These are phyloP conservation scores for Drechslera avenae DNA, from an alignment of 2,329 filamentous ascomycete species.

Conservation along the genomic window DNA sequence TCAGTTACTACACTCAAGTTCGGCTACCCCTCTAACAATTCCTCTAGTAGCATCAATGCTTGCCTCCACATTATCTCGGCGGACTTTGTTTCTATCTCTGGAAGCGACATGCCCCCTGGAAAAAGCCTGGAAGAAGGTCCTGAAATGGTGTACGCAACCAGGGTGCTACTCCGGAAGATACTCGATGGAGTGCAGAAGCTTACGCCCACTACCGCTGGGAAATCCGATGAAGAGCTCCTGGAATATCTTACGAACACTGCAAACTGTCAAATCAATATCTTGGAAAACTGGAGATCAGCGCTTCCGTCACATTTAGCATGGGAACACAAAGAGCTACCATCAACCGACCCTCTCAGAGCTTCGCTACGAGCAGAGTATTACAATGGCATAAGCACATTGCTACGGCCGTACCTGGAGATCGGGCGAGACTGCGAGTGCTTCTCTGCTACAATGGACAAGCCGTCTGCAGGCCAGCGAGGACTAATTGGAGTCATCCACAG, in stretches of 20 bases:
- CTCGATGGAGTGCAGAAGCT: not conserved
- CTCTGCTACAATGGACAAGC: not conserved
- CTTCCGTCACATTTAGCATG: not conserved
- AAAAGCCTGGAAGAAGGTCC: not conserved
- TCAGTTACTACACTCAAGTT: not conserved
- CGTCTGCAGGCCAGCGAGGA: not conserved
- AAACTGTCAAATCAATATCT: not conserved
- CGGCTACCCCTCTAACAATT: not conserved
- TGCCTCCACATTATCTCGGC: not conserved
- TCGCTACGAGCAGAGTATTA: slow-evolving; percentile 6
- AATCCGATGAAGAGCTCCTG: not conserved
- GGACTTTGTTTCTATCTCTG: not conserved
- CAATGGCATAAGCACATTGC: not conserved
- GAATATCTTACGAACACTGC: not conserved
- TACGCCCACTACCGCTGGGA: not conserved
- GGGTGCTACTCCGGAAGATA: not conserved
- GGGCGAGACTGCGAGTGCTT: not conserved
- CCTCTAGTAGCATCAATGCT: not conserved
- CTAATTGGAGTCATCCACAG: not conserved
- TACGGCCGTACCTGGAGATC: not conserved
- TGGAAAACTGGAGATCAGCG: not conserved
- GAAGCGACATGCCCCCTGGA: not conserved
- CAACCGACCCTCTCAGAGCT: slow-evolving; percentile 2
- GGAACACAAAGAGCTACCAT: not conserved
- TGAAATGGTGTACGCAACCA: not conserved